phyloP scores from a whole-genome alignment of 1,139 yeast genomes.

The Candida mesenterica region DNA sequence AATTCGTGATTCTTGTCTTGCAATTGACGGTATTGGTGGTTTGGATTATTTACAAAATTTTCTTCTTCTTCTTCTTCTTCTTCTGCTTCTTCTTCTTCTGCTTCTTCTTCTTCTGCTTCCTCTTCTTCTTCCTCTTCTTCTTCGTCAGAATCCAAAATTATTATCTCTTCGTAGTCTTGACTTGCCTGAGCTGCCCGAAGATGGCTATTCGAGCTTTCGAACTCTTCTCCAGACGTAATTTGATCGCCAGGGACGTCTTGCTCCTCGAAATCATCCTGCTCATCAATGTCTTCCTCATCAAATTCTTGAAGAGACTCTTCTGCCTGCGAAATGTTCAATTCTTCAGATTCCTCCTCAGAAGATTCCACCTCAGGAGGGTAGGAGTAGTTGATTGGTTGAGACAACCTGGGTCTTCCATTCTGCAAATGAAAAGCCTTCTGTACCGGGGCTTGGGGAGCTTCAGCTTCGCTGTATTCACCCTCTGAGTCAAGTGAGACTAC shows the following conservation, averaged over 20 bases:
- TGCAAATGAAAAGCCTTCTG: conserved; percentile 4
- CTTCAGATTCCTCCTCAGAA: conserved; percentile 6
- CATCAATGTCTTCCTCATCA: conserved; percentile 5
- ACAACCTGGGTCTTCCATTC: conserved; percentile 12
- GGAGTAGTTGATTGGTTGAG: conserved; percentile 5
- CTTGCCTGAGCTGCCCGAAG: background rate
- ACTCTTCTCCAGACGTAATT: background rate
- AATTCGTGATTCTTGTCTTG: too few relatives aligned
- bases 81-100: background rate
- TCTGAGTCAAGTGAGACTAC: too few relatives aligned
- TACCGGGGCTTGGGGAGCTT: background rate
- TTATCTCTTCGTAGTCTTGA: too few relatives aligned
- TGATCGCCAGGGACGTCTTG: background rate
- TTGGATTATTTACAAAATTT: background rate
- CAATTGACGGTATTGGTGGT: background rate
- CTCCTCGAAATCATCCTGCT: conserved; percentile 1
- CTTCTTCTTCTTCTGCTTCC: conserved; percentile 3
- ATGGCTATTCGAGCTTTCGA: too few relatives aligned
- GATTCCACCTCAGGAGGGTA: conserved; percentile 2
- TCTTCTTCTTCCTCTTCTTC: conserved; percentile 1
- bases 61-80: background rate
- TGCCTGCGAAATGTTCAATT: conserved; percentile 7
- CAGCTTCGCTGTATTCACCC: too few relatives aligned
- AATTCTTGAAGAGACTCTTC: conserved; percentile 8
- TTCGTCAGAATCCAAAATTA: conserved; percentile 4